Base-by-base conservation (phyloP, 2,329 filamentous ascomycete genomes). In the Diaporthe destruens region DNA sequence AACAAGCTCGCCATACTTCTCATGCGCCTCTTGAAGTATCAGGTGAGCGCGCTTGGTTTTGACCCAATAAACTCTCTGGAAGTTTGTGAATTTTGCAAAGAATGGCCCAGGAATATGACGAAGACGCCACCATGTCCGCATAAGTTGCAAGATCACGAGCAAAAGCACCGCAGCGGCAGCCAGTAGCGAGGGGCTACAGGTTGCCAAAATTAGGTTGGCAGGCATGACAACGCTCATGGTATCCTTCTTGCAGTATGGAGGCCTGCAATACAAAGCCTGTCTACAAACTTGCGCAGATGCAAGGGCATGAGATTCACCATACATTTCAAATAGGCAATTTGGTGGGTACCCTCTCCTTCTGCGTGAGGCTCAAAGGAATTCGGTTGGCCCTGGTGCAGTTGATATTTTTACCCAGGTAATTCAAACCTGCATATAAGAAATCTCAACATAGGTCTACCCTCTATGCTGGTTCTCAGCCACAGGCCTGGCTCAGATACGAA, bases 1-100 rank as follows among this genome's bases (percentile, higher is more conserved):
- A 67, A 88, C 85, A 4, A 87, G 76, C 14, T 84, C 84, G 4
- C 85, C 85, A 75, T 87, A 86, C 74, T 80, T 81, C 18, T 77
- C 76, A 77, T 87, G 85, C 2, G 87, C 32, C 1, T 68, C 47
- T 25, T 74, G 66, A 18, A 76, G 74, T 9, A 71, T 71, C 7
- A 66, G 20, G 34, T 78, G 76, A 23, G 74, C 71, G 12, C 59
- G n/a, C 29, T 67, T 55, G 25, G 76, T 77, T 29, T 59, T 75
- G 0, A 79, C 77, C 76, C 76, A 77, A 1, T 71, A 57, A 0
- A 78, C 71, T 8, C 75, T 71, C 7, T 69, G 75, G 0, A 78
- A 44, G 8, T 77, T 75, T 1, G 74, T 74, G 34, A 78, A 71
- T 8, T 39, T 72, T 14, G 77, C 71, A 3, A 74, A 71, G 44